These are phyloP conservation scores for Microsporum ferrugineum DNA, from an alignment of 2,329 filamentous ascomycete genomes.

Conservation along the genomic window DNA sequence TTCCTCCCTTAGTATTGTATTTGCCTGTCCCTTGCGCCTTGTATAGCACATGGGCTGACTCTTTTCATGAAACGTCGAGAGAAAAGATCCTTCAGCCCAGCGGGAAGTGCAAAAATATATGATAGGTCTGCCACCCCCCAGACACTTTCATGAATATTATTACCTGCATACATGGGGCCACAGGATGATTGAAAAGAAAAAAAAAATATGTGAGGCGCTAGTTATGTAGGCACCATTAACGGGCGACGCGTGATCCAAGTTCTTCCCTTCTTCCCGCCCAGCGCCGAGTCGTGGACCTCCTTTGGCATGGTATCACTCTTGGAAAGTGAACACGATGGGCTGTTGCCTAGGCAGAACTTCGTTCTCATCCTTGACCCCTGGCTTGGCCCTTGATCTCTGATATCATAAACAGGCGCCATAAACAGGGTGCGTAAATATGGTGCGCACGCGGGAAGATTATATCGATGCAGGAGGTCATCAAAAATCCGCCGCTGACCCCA, in stretches of 20 bases:
- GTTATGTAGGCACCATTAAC: neutral
- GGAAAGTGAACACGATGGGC: neutral
- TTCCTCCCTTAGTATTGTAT: neutral
- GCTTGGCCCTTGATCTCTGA: neutral
- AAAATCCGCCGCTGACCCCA: neutral
- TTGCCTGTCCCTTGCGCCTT: neutral
- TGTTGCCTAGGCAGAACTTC: neutral
- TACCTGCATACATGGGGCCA: constrained; percentile 4
- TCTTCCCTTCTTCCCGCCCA: neutral
- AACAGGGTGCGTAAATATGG: neutral
- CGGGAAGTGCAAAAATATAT: neutral
- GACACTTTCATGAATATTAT: neutral
- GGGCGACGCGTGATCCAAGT: neutral
- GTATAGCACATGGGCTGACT: constrained; percentile 1
- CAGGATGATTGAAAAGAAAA: neutral
- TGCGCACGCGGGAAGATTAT: neutral
- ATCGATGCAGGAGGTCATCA: neutral
- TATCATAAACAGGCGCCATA: neutral
- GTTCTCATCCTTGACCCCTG: neutral
- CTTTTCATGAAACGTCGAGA: neutral
- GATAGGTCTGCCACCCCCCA: neutral
- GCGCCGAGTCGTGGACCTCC: neutral
- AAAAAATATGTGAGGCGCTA: neutral
- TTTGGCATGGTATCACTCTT: neutral
- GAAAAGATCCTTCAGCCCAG: neutral